phyloP scores from a whole-genome alignment of 2,329 filamentous ascomycete genomes.

The Paraconiothyrium brasiliense region DNA sequence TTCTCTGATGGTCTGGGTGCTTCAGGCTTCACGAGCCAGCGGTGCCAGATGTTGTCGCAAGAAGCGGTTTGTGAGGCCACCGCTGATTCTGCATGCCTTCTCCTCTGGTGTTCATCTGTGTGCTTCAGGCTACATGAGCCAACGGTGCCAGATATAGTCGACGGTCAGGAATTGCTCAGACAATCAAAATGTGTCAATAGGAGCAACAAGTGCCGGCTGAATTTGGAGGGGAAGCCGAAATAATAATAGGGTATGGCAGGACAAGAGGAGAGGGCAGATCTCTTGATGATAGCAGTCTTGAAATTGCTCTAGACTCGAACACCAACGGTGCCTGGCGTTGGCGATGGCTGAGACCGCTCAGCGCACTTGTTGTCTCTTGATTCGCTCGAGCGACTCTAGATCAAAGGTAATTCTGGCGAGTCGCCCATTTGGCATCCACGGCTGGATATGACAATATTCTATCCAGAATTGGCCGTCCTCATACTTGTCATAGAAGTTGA shows the following conservation, averaged over 20 bases:
- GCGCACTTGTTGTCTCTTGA: slow-evolving; percentile 11
- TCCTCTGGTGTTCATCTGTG: neutral
- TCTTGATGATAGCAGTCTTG: neutral
- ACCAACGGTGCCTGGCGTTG: neutral
- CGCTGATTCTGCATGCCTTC: neutral
- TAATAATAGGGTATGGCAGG: neutral
- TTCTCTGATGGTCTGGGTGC: neutral
- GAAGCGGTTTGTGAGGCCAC: neutral
- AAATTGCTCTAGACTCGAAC: neutral
- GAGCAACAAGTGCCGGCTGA: neutral
- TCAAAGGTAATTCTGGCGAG: slow-evolving; percentile 20
- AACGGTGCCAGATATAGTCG: neutral
- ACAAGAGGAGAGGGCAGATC: neutral
- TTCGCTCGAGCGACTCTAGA: slow-evolving; percentile 20
- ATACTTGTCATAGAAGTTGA: slow-evolving; percentile 26
- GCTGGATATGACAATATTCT: slow-evolving; percentile 28
- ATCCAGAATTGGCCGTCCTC: slow-evolving; percentile 19
- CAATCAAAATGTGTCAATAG: too few relatives aligned
- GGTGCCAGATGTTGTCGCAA: neutral
- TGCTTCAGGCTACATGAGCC: neutral
- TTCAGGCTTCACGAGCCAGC: slow-evolving; percentile 1
- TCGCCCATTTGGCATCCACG: slow-evolving; percentile 10
- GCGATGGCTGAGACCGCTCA: slow-evolving; percentile 11
- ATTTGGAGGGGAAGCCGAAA: neutral
- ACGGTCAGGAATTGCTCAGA: neutral